Evolutionary conservation across 306 rosid species (phyloP).

Genomic region (Pterocarpus santalinus): DNA sequence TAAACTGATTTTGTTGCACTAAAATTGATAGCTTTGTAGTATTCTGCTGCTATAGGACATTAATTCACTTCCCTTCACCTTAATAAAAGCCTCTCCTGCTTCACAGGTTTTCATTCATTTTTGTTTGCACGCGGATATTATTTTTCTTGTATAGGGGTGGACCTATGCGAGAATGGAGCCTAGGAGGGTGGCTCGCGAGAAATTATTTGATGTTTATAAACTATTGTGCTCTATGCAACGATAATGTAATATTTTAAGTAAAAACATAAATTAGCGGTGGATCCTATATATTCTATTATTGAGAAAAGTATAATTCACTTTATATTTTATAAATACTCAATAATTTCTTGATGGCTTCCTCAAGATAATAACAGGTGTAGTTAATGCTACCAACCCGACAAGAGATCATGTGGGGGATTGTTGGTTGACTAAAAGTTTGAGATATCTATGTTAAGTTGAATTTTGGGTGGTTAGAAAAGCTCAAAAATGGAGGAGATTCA

Average conservation of each 20-base stretch:
- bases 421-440: not conserved
- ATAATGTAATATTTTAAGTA: too few species aligned
- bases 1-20: too few species aligned
- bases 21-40: not conserved
- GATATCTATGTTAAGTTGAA: not conserved
- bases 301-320: too few species aligned
- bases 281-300: too few species aligned
- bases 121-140: not conserved
- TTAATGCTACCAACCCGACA: not conserved
- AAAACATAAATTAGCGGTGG: too few species aligned
- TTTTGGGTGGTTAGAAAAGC: not conserved
- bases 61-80: not conserved
- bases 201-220: too few species aligned
- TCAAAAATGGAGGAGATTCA: not conserved
- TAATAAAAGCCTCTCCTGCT: not conserved
- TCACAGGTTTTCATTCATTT: conserved; percentile 24
- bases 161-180: not conserved
- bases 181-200: too few species aligned
- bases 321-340: too few species aligned
- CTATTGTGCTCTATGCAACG: too few species aligned
- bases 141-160: not conserved
- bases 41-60: too few species aligned
- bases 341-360: not conserved
- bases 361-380: not conserved
- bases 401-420: not conserved